Percentiles rank a stretch among this genome's conserved stretches.
phyloP scores from a whole-genome alignment of 2,329 filamentous ascomycete genomes.

The Plenodomus lindquistii region DNA sequence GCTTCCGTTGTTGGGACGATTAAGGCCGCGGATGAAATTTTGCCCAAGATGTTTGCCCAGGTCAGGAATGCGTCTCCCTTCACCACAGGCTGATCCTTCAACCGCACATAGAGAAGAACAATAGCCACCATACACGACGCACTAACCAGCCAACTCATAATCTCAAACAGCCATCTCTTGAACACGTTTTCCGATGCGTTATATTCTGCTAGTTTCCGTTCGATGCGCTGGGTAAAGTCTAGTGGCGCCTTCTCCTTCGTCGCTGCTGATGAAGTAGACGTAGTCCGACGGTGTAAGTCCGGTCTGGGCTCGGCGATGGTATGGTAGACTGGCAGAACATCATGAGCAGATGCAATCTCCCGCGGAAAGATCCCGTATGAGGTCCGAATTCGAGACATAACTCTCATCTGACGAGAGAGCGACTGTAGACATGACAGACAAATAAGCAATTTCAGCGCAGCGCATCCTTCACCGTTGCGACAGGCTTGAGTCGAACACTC shows the following conservation, averaged over 20 bases:
- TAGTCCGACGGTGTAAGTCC: too few relatives aligned
- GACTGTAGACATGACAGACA: too few relatives aligned
- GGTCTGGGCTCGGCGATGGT: too few relatives aligned
- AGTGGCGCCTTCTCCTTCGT: slow-evolving; percentile 2
- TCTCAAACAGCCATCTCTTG: slow-evolving; percentile 35
- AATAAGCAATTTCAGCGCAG: too few relatives aligned
- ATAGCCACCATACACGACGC: slow-evolving; percentile 13
- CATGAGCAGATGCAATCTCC: too few relatives aligned
- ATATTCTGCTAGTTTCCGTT: slow-evolving; percentile 24
- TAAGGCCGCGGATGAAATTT: slow-evolving; percentile 21
- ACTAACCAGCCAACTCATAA: slow-evolving; percentile 17
- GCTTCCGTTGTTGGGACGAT: slow-evolving; percentile 29
- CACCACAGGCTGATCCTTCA: background rate
- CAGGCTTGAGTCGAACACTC: too few relatives aligned
- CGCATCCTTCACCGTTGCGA: too few relatives aligned
- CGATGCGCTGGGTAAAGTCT: slow-evolving; percentile 23
- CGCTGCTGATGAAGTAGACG: background rate
- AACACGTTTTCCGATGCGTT: slow-evolving; percentile 21
- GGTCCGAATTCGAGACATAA: too few relatives aligned
- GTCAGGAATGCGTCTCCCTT: slow-evolving; percentile 3
- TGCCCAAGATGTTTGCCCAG: slow-evolving; percentile 15
- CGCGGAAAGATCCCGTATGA: too few relatives aligned
- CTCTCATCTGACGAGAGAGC: too few relatives aligned
- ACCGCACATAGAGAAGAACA: slow-evolving; percentile 6
- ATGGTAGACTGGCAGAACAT: too few relatives aligned